Base-by-base conservation (phyloP, 2,329 filamentous ascomycete species). In the Coleophoma cylindrospora region DNA sequence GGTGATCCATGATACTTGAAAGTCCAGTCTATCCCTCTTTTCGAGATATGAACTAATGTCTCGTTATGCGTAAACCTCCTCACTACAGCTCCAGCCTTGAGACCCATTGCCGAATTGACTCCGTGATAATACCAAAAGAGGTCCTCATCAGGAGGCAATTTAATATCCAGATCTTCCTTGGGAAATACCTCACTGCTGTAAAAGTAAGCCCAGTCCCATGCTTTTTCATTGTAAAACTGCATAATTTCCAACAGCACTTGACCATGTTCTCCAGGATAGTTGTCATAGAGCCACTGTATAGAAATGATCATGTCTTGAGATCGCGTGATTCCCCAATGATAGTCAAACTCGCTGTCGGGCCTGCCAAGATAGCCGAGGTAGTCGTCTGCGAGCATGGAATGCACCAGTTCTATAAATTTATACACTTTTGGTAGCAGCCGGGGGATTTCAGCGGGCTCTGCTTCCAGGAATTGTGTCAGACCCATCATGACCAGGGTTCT, bases 351-450 rank as follows among this genome's bases (percentile, higher is more conserved):
- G 50, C 75, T 71, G 17, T 53, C 51, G 1, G 64, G 57, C 32
- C 74, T 72, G 46, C 68, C 67, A 14, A 76, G 63, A 48, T 77
- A 72, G 0, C 80, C 80, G 1, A 71, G 71, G 41, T 73, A 74
- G 54, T 80, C 72, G 50, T 80, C 62, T 49, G 68, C 65, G 15
- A 84, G 68, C 79, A 84, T 84, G 33, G 61, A 63, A 54, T 82
- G 70, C 58, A 74, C 73, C 3, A 83, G 62, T 4, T 64, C 57
- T 36, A 77, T 63, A 55, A 79, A 83, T 21, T 64, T 66, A 19
- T 49, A 45, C 22, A 52, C 40, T 12, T 47, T 13, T 22, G 47
- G 38, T 19, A 52, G 14, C 19, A 52, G 27, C 1, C 13, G 21
- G 3, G 49, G 11, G 7, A 40, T 27, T 37, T 44, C 12, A 14